Conservation (phyloP, 768 basidiomycete species). For the Plicaturopsis crispa region DNA sequence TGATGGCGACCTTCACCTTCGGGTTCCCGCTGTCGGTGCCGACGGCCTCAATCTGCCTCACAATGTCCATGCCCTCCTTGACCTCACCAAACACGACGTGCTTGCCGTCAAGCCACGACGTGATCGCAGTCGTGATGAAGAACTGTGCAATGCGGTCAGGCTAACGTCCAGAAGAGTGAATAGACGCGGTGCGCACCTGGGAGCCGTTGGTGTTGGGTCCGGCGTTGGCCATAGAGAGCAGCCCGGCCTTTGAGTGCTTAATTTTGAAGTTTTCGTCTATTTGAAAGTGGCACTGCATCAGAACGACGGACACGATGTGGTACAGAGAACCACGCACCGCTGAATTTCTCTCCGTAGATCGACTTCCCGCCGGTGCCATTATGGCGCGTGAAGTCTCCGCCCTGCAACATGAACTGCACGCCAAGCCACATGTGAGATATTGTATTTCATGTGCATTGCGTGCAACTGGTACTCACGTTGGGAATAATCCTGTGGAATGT, state of each 20-base stretch:
- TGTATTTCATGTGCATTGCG: background rate
- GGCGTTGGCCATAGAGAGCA: slow-evolving; percentile 86
- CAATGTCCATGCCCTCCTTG: slow-evolving; percentile 32
- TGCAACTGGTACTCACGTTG: slow-evolving; percentile 28
- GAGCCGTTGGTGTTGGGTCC: slow-evolving; percentile 78
- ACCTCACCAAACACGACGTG: slow-evolving; percentile 44
- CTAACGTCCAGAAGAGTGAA: background rate
- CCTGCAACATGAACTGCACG: slow-evolving; percentile 73
- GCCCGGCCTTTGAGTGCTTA: slow-evolving; percentile 53
- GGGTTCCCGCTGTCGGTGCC: slow-evolving; percentile 20
- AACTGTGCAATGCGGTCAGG: slow-evolving; percentile 39
- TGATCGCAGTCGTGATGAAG: slow-evolving; percentile 69
- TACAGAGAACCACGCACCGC: slow-evolving; percentile 37
- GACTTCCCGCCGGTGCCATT: slow-evolving; percentile 82
- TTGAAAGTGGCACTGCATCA: background rate
- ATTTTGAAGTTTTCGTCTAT: slow-evolving; percentile 66
- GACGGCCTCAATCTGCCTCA: slow-evolving; percentile 30
- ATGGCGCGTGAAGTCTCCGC: slow-evolving; percentile 74
- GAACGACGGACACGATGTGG: background rate
- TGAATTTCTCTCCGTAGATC: slow-evolving; percentile 78
- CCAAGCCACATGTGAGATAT: background rate
- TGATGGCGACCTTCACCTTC: slow-evolving; percentile 1
- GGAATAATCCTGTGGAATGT: slow-evolving; percentile 72
- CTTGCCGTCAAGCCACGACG: slow-evolving; percentile 49
- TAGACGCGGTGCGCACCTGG: slow-evolving; percentile 34